Conservation (phyloP, 768 basidiomycete genomes). For the Ramaria rubella region DNA sequence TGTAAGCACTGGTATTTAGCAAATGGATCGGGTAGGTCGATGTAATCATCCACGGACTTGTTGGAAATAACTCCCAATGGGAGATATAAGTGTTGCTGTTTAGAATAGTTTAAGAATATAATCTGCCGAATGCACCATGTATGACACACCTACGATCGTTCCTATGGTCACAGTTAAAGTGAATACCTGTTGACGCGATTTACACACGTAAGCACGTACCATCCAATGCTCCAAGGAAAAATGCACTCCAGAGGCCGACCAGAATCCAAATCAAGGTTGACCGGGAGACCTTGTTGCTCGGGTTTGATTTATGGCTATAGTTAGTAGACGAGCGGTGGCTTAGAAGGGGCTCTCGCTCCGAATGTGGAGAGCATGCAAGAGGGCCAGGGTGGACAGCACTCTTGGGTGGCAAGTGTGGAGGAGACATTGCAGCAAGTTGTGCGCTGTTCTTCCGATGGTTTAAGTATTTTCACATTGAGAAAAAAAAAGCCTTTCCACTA, state of each 20-base stretch:
- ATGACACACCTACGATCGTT: conserved; percentile 63
- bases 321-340: too few species aligned
- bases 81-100: conserved; percentile 64
- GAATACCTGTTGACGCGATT: background rate
- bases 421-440: too few species aligned
- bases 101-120: background rate
- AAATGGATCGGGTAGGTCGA: background rate
- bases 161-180: conserved; percentile 37
- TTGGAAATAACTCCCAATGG: conserved; percentile 80
- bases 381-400: too few species aligned
- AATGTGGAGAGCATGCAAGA: too few species aligned
- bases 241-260: conserved; percentile 72
- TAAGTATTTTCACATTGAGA: too few species aligned
- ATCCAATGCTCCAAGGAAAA: conserved; percentile 80
- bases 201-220: conserved; percentile 46
- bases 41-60: conserved; percentile 43
- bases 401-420: too few species aligned
- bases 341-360: background rate
- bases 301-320: too few species aligned
- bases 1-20: background rate
- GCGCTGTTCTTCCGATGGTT: too few species aligned
- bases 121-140: background rate
- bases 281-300: too few species aligned
- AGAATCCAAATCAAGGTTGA: conserved; percentile 53
- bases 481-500: too few species aligned